Percentiles rank a stretch among this genome's conserved stretches.
phyloP scores from a whole-genome alignment of 768 basidiomycete species.

The Tylopilus sp. region DNA sequence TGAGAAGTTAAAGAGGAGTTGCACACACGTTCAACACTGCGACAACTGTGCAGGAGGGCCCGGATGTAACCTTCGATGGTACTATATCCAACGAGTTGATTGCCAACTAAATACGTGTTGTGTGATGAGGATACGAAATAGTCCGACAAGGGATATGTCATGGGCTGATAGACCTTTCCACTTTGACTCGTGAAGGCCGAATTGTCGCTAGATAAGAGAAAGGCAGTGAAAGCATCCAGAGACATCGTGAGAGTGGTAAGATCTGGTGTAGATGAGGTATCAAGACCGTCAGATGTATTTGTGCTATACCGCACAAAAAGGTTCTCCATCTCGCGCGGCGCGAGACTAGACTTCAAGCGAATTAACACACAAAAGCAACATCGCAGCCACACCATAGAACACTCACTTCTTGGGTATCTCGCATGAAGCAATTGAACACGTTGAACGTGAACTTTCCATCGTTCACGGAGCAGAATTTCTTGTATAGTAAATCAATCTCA shows the following conservation, averaged over 20 bases:
- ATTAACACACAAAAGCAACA: slow-evolving; percentile 10
- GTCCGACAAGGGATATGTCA: slow-evolving; percentile 83
- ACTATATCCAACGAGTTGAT: slow-evolving; percentile 83
- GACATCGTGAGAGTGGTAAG: slow-evolving; percentile 34
- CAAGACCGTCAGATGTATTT: not conserved
- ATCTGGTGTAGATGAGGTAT: not conserved
- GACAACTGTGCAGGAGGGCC: slow-evolving; percentile 82
- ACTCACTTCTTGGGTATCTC: slow-evolving; percentile 47
- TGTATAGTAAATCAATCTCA: slow-evolving; percentile 71
- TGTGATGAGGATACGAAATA: slow-evolving; percentile 91
- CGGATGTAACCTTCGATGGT: slow-evolving; percentile 93
- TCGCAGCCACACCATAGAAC: too few species aligned
- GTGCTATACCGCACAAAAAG: slow-evolving; percentile 38
- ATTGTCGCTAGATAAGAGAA: slow-evolving; percentile 81
- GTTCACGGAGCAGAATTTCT: slow-evolving; percentile 31
- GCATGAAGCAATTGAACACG: slow-evolving; percentile 51
- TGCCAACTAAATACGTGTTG: slow-evolving; percentile 87
- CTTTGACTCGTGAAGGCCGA: slow-evolving; percentile 53
- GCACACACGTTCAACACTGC: slow-evolving; percentile 89
- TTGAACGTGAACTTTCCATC: slow-evolving; percentile 36
- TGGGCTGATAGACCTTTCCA: slow-evolving; percentile 65
- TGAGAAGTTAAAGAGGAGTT: not conserved
- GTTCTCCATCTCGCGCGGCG: slow-evolving; percentile 30
- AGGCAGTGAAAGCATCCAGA: slow-evolving; percentile 67
- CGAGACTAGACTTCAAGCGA: slow-evolving; percentile 34